phyloP scores from a whole-genome alignment of 441 rosid species.

The Populus hybrid region DNA sequence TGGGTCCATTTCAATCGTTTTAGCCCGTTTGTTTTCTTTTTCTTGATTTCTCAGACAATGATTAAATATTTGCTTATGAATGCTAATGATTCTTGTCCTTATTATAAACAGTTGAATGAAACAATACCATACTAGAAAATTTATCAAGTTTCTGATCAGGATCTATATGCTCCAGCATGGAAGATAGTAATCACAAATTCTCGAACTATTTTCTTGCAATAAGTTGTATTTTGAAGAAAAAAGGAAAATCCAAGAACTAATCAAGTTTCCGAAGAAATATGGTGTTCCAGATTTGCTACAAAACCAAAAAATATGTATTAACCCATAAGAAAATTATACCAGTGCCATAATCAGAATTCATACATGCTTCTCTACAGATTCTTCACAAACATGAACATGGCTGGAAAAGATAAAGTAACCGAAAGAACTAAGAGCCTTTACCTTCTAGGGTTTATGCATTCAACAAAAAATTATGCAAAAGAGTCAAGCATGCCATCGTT shows the following conservation, averaged over 20 bases:
- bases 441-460: conserved; percentile 11
- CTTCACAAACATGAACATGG: neutral
- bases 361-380: neutral
- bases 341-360: neutral
- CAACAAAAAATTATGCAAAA: neutral
- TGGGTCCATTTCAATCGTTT: too few relatives aligned
- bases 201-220: neutral
- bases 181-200: too few relatives aligned
- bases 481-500: neutral
- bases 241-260: too few relatives aligned
- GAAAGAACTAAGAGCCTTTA: neutral
- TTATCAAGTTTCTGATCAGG: too few relatives aligned
- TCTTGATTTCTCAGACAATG: too few relatives aligned
- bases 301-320: neutral
- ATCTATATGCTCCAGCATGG: too few relatives aligned
- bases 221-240: neutral
- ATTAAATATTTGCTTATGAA: too few relatives aligned
- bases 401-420: neutral
- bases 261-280: too few relatives aligned
- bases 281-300: neutral
- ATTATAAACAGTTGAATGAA: too few relatives aligned
- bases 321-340: neutral
- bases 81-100: too few relatives aligned
- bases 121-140: too few relatives aligned
- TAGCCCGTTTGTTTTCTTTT: too few relatives aligned